Percentiles rank a stretch among this genome's conserved stretches.
Evolutionary conservation across 2,329 filamentous ascomycete genomes (phyloP).

Genomic region (Aaosphaeria pasadenensis): DNA sequence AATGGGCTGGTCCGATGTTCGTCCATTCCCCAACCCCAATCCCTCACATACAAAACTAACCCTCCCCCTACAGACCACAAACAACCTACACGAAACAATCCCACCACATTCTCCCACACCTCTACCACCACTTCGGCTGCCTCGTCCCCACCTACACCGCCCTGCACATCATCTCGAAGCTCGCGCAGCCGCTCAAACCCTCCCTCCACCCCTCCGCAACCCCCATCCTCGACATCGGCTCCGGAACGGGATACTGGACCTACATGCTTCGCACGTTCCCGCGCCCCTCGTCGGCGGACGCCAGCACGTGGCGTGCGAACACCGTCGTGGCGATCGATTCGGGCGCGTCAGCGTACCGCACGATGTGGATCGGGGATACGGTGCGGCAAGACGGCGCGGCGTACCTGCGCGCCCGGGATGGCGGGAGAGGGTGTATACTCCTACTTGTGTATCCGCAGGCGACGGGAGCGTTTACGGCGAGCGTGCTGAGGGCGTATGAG

Average conservation of each 20-base stretch:
- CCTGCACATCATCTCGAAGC: slow-evolving; percentile 57
- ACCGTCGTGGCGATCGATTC: slow-evolving; percentile 50
- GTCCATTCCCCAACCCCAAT: no score
- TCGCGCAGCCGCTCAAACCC: slow-evolving; percentile 40
- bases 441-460: slow-evolving; percentile 73
- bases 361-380: slow-evolving; percentile 67
- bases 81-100: slow-evolving; percentile 54
- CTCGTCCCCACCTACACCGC: slow-evolving; percentile 66
- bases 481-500: slow-evolving; percentile 58
- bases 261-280: slow-evolving; percentile 70
- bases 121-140: slow-evolving; percentile 80
- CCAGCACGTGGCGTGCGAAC: not conserved
- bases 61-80: slow-evolving; percentile 20
- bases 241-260: slow-evolving; percentile 74
- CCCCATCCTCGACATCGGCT: slow-evolving; percentile 65
- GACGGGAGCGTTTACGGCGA: slow-evolving; percentile 62
- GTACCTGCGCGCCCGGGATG: slow-evolving; percentile 46
- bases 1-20: slow-evolving; percentile 61
- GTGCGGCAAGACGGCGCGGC: slow-evolving; percentile 57
- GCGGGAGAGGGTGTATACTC: slow-evolving; percentile 56
- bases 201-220: slow-evolving; percentile 37
- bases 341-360: slow-evolving; percentile 65
- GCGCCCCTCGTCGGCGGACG: no score
- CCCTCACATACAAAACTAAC: no score
- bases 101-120: slow-evolving; percentile 68